Conservation (phyloP, 108 stramenopile genomes). For the Aureococcus anophagefferens region DNA sequence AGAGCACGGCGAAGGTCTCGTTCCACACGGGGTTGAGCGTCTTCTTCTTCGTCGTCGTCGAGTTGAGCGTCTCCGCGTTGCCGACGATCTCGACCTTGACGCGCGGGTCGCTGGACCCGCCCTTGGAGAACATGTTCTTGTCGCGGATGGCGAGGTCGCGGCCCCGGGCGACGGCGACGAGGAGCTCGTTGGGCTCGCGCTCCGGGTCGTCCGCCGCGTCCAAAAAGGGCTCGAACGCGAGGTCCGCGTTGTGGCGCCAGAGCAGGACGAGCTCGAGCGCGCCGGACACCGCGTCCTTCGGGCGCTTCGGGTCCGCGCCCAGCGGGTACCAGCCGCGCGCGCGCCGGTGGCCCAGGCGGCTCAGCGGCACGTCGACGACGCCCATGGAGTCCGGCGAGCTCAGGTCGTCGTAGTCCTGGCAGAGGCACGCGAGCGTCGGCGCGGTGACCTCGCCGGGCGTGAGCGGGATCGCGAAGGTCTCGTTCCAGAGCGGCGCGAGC, state of each 20-base stretch:
- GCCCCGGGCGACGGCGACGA: constrained; percentile 6
- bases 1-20: neutral
- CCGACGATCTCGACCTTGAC: neutral
- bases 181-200: constrained; percentile 6
- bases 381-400: neutral
- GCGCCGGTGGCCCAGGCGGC: no score
- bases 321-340: neutral
- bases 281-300: neutral
- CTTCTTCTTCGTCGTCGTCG: constrained; percentile 6
- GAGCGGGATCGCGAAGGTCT: no score
- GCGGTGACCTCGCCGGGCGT: no score
- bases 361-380: neutral
- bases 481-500: constrained; percentile 17
- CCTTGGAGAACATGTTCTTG: constrained; percentile 1
- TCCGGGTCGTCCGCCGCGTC: neutral
- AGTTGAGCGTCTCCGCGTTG: neutral
- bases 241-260: constrained; percentile 4
- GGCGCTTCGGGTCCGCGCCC: neutral
- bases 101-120: neutral
- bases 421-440: neutral
- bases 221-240: neutral
- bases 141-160: constrained; percentile 10
- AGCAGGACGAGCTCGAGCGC: neutral
- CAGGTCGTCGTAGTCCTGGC: neutral
- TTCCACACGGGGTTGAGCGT: constrained; percentile 4